A percentile compares a stretch with the other conserved stretches of the same genome.
Conservation (phyloP, 306 rosid species). For the Begonia fuchsioides region DNA sequence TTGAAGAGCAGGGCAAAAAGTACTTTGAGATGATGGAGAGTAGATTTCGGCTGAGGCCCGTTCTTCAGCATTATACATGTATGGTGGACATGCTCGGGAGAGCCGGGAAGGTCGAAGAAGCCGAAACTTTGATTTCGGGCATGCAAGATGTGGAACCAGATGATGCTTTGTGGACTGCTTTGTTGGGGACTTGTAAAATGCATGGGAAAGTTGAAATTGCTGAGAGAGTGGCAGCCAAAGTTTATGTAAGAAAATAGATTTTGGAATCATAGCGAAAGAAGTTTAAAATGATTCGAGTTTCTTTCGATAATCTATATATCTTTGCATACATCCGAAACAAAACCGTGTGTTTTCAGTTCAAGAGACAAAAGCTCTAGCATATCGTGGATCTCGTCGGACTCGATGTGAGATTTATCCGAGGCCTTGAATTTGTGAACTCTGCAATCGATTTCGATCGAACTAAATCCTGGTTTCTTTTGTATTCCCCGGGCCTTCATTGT, state of each 20-base stretch:
- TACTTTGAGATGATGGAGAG: constrained; percentile 42
- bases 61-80: constrained; percentile 45
- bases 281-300: not conserved
- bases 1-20: constrained; percentile 35
- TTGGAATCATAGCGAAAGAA: constrained; percentile 12
- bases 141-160: constrained; percentile 45
- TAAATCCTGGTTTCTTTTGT: constrained; percentile 59
- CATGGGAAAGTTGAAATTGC: constrained; percentile 54
- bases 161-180: too few relatives aligned
- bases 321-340: constrained; percentile 26
- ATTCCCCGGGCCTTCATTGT: constrained; percentile 56
- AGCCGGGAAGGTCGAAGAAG: constrained; percentile 54
- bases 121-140: constrained; percentile 32
- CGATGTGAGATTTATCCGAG: constrained; percentile 56
- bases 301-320: not conserved
- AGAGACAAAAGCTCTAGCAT: constrained; percentile 40
- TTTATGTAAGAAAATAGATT: constrained; percentile 14
- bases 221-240: constrained; percentile 32
- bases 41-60: constrained; percentile 32
- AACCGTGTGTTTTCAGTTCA: constrained; percentile 52
- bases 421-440: constrained; percentile 60
- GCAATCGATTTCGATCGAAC: constrained; percentile 69
- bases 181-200: constrained; percentile 44
- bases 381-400: constrained; percentile 23
- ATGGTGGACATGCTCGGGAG: constrained; percentile 82